Percentiles rank a stretch among this genome's conserved stretches.
Conservation (phyloP, 495 filamentous ascomycete species). For the Sporormia fimetaria region DNA sequence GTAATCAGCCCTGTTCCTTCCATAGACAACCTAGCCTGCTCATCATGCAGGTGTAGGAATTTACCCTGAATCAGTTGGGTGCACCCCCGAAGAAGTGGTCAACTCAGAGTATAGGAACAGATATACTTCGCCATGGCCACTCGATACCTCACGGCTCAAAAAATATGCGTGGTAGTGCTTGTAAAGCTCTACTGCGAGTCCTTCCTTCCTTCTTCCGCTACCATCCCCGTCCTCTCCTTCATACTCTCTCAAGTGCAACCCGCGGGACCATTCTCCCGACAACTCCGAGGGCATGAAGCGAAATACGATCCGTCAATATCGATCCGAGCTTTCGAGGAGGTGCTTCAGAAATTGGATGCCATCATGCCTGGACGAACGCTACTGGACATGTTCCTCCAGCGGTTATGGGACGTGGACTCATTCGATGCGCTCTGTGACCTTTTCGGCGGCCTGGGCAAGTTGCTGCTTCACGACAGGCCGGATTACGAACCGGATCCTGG, state of each 20-base stretch:
- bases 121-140: conserved; percentile 38
- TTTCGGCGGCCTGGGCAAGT: conserved; percentile 9
- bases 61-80: no score
- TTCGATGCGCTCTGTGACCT: conserved; percentile 27
- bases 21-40: no score
- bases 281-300: conserved; percentile 13
- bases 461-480: conserved; percentile 5
- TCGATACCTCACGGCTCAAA: conserved; percentile 78
- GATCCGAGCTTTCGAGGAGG: conserved; percentile 55
- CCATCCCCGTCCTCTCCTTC: conserved; percentile 78
- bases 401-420: conserved; percentile 68
- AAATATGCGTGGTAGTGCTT: conserved; percentile 70
- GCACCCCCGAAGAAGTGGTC: no score
- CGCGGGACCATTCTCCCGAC: conserved; percentile 30
- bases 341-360: conserved; percentile 49
- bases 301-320: conserved; percentile 35
- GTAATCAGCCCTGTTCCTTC: no score
- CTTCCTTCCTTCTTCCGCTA: conserved; percentile 59
- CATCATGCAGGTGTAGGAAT: no score
- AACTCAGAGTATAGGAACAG: no score
- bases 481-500: not conserved
- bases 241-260: conserved; percentile 62
- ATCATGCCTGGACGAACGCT: conserved; percentile 65
- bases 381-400: conserved; percentile 75
- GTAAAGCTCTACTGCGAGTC: conserved; percentile 68